Percentiles rank a stretch among this genome's conserved stretches.
Conservation (phyloP, 1,284 basidiomycete species). For the Moniliella sp. region DNA sequence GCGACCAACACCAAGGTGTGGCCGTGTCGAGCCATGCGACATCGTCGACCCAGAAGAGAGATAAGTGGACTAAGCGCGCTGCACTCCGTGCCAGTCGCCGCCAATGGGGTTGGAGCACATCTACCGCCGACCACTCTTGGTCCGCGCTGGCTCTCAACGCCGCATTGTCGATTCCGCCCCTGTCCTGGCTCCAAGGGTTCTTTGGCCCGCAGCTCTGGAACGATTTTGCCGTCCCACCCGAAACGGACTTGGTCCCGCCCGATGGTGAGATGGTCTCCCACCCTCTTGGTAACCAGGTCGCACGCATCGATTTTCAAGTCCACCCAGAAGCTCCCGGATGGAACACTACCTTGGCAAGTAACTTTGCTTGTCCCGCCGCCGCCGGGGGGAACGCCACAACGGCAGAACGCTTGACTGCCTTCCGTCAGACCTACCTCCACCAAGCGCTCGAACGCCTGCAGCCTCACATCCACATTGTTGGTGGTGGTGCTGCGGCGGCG, state of each 20-base stretch:
- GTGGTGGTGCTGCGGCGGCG: too few relatives aligned
- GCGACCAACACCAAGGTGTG: too few relatives aligned
- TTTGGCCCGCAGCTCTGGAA: constrained; percentile 13
- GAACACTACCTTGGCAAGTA: constrained; percentile 48
- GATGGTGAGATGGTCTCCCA: too few relatives aligned
- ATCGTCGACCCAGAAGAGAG: constrained; percentile 15
- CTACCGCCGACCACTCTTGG: too few relatives aligned
- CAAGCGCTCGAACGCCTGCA: too few relatives aligned
- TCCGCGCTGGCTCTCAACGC: constrained; percentile 36
- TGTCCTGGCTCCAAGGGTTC: constrained; percentile 39
- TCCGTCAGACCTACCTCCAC: too few relatives aligned
- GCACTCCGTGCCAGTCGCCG: not conserved
- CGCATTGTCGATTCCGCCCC: constrained; percentile 70
- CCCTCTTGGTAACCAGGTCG: too few relatives aligned
- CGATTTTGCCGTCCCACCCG: too few relatives aligned
- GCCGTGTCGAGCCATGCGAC: constrained; percentile 20
- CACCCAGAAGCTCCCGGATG: constrained; percentile 38
- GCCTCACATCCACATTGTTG: too few relatives aligned
- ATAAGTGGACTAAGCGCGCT: too few relatives aligned
- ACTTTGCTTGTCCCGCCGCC: constrained; percentile 1
- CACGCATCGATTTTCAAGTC: constrained; percentile 18
- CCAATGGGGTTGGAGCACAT: too few relatives aligned
- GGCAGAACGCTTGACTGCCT: not conserved
- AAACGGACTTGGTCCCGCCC: too few relatives aligned
- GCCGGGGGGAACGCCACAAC: not conserved